Conservation (phyloP, 2,329 filamentous ascomycete species). For the Aureobasidium sp. region DNA sequence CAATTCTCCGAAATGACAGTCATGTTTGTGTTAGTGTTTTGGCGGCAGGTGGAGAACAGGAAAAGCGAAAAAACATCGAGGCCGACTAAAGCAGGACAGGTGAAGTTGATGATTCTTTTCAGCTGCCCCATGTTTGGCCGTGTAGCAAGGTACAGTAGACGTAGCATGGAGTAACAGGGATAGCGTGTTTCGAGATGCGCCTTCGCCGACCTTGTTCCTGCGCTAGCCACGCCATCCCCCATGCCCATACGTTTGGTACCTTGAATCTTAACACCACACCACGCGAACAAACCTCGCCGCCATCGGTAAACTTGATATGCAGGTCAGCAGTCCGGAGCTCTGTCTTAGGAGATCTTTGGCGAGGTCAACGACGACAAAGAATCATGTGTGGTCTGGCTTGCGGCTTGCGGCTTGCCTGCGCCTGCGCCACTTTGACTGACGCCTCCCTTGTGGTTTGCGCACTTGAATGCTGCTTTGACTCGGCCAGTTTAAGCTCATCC, state of each 20-base stretch:
- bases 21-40: not conserved
- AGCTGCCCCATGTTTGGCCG: conserved; percentile 4
- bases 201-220: conserved; percentile 2
- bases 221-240: conserved; percentile 5
- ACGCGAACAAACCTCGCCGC: not conserved
- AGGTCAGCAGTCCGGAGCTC: not conserved
- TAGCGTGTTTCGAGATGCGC: conserved; percentile 11
- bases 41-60: not conserved
- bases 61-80: not conserved
- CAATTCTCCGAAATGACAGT: not conserved
- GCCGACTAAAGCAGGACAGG: not conserved
- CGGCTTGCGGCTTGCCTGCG: not conserved
- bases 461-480: not conserved
- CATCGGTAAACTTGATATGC: not conserved
- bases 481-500: conserved; percentile 4
- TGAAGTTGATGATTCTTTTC: conserved; percentile 1
- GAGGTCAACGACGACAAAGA: not conserved
- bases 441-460: not conserved
- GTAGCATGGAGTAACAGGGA: not conserved
- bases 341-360: not conserved
- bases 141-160: not conserved
- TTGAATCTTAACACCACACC: conserved; percentile 10
- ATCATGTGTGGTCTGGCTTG: not conserved
- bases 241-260: conserved; percentile 8
- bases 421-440: not conserved